phyloP scores from a whole-genome alignment of 805 yeast species.

The Ogataea sp. region DNA sequence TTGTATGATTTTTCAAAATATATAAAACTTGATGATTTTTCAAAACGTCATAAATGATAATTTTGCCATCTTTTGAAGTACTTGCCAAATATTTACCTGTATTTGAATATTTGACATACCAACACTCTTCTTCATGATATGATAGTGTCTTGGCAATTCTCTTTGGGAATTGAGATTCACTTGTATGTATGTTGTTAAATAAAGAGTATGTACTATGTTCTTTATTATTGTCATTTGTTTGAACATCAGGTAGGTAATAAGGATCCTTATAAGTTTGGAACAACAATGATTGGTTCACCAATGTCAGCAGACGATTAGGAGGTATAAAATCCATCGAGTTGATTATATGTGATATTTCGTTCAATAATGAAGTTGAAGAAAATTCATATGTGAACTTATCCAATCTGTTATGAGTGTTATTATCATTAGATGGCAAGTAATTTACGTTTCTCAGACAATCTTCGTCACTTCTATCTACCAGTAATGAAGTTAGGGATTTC shows the following conservation, averaged over 20 bases:
- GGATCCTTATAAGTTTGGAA: conserved; percentile 31
- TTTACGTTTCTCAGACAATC: too few relatives aligned
- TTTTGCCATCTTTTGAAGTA: conserved; percentile 59
- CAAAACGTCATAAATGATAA: conserved; percentile 58
- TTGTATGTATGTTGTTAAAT: background rate
- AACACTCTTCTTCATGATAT: conserved; percentile 66
- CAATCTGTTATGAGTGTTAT: too few relatives aligned
- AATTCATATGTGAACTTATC: conserved; percentile 8
- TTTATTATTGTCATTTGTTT: conserved; percentile 15
- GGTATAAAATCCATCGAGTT: conserved; percentile 37
- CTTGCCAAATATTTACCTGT: conserved; percentile 72
- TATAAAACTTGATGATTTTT: conserved; percentile 32
- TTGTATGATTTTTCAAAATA: conserved; percentile 35
- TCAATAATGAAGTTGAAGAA: conserved; percentile 34
- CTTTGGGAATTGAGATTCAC: conserved; percentile 34
- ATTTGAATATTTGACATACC: conserved; percentile 76
- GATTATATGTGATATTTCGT: conserved; percentile 35
- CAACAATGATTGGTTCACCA: conserved; percentile 42
- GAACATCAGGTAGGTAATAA: conserved; percentile 11
- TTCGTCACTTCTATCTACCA: too few relatives aligned
- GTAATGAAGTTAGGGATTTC: too few relatives aligned
- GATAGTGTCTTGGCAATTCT: conserved; percentile 35
- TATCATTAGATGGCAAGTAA: too few relatives aligned
- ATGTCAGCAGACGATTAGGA: conserved; percentile 43
- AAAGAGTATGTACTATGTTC: conserved; percentile 23